Base-by-base conservation (phyloP, 2,329 filamentous ascomycete species). In the Cordyceps sp. region DNA sequence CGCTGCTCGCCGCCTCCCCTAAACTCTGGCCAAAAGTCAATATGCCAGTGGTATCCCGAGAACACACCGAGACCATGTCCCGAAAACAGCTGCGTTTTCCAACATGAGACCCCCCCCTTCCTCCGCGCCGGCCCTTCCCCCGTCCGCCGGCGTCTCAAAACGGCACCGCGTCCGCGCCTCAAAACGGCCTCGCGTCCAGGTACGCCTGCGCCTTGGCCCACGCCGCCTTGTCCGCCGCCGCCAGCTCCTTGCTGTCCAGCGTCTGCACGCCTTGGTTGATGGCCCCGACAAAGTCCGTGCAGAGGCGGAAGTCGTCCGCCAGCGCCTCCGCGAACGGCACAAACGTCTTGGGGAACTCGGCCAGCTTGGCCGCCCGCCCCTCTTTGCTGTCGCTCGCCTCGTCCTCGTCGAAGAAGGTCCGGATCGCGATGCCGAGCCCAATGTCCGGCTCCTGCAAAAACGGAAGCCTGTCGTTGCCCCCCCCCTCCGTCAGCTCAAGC, bases 381-480 rank as follows among this genome's bases (percentile, higher is more conserved):
- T 67, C 62, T 4, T 53, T 54, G 9, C 67, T 61, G 37, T 79
- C 67, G 8, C 61, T 55, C 15, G 66, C 63, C 31, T 71, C 66
- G 30, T 85, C 61, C 36, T 85, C 79, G 42, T 84, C 78, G 16
- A 84, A 66, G 47, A 82, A 82, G 8, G 78, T 83, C 53, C 84
- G 82, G 26, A 85, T 73, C 1, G 81, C 80, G 38, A 90, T 81
- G 19, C 78, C 80, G 22, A 90, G 65, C 10, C 73, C 78, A 30
- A 82, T 77, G 45, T 86, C 78, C 10, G 78, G 74, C 39, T 82
- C 74, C 14, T 65, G 59, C 15, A 71, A 56, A 49, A 85, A 81
- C 8, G 79, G 79, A 4, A 85, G 58, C 33, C 68, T 73, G 25
- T 10, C 31, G 29, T 23, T n/a, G n/a, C n/a, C n/a, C n/a, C n/a